A percentile compares a stretch with the other conserved stretches of the same genome.
These are phyloP conservation scores for Hypoxylon sp. DNA, from an alignment of 2,329 filamentous ascomycete genomes.

Conservation along the genomic window DNA sequence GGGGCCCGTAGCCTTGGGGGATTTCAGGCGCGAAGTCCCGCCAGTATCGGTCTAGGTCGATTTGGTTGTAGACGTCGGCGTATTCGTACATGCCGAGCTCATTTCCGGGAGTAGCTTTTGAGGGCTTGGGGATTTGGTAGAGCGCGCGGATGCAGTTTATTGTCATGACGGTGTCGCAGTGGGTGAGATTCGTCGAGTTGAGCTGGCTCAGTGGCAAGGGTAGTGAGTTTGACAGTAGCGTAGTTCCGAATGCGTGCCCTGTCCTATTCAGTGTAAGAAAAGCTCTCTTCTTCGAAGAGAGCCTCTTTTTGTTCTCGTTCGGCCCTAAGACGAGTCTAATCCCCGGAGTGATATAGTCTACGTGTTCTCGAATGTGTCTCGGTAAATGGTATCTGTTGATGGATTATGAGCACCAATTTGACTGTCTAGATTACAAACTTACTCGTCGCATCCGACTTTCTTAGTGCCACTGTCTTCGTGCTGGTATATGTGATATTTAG, in stretches of 20 bases:
- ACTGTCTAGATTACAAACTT: neutral
- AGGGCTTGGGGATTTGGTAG: constrained; percentile 17
- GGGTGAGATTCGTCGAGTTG: neutral
- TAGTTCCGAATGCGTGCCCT: neutral
- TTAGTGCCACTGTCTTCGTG: constrained; percentile 39
- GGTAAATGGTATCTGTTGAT: constrained; percentile 44
- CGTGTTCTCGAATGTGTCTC: constrained; percentile 46
- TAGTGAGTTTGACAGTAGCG: neutral
- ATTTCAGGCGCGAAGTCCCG: constrained; percentile 26
- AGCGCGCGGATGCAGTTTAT: constrained; percentile 26
- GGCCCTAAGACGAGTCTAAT: constrained; percentile 24
- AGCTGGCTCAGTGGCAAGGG: neutral
- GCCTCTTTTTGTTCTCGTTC: constrained; percentile 36
- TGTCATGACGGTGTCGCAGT: constrained; percentile 18
- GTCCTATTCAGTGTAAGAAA: neutral
- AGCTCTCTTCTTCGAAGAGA: neutral
- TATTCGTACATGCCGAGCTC: constrained; percentile 29
- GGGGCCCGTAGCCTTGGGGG: constrained; percentile 25
- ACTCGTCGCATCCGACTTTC: constrained; percentile 8
- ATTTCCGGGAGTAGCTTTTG: constrained; percentile 29
- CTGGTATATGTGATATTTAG: constrained; percentile 51
- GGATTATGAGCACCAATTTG: neutral
- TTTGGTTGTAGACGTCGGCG: constrained; percentile 32
- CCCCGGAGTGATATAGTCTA: constrained; percentile 51
- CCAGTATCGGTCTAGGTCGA: constrained; percentile 25